Evolutionary conservation across 2,329 filamentous ascomycete species (phyloP).

Genomic region (Pyricularia sp.): DNA sequence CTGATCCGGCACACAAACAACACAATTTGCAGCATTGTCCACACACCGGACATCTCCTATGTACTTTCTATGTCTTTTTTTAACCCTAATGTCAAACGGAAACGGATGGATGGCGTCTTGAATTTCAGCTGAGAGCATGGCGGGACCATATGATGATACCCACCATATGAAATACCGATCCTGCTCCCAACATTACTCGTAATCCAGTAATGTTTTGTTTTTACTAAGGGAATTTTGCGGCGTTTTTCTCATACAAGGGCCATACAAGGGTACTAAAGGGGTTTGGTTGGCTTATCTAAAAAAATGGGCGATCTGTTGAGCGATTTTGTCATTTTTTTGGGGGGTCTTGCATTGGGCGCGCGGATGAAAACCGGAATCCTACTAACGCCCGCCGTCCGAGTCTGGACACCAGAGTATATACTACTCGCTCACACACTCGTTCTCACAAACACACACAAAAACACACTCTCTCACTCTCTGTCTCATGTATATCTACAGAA

Average conservation of each 20-base stretch:
- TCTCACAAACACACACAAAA: background rate
- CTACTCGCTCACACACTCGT: constrained; percentile 1
- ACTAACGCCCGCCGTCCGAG: background rate
- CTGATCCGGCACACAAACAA: background rate
- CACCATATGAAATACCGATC: background rate
- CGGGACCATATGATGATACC: constrained; percentile 1
- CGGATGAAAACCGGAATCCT: background rate
- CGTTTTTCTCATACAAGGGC: background rate
- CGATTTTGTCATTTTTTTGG: background rate
- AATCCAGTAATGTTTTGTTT: constrained; percentile 6
- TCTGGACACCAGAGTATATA: background rate
- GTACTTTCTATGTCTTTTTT: background rate
- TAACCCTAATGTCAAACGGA: background rate
- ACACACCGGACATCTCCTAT: background rate
- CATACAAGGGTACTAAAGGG: background rate
- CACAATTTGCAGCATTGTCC: background rate
- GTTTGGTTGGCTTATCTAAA: background rate
- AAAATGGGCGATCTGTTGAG: background rate
- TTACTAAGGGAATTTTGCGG: constrained; percentile 1
- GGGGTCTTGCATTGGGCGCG: background rate
- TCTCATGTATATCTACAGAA: background rate
- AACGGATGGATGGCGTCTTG: background rate
- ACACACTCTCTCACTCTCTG: background rate
- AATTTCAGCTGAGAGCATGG: constrained; percentile 4
- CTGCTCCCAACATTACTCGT: constrained; percentile 5